Conservation (phyloP, 2,329 filamentous ascomycete genomes). For the Piedraia hortae region DNA sequence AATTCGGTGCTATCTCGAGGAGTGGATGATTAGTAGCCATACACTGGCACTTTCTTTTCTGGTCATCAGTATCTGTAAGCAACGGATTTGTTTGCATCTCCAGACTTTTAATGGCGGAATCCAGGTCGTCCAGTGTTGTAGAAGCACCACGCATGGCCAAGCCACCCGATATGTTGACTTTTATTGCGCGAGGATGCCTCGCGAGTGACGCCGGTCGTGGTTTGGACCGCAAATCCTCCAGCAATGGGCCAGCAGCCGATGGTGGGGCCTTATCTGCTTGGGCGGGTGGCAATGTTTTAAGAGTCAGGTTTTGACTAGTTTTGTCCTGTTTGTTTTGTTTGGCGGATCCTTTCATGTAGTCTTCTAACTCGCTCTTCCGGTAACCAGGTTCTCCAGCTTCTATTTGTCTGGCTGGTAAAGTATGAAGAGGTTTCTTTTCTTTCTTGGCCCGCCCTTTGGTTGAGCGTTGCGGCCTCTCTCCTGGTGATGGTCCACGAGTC, state of each 20-base stretch:
- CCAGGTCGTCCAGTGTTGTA: conserved; percentile 37
- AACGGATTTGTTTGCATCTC: conserved; percentile 81
- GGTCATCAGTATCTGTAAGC: conserved; percentile 22
- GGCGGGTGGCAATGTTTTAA: too few relatives aligned
- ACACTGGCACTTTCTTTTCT: conserved; percentile 52
- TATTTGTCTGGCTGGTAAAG: conserved; percentile 15
- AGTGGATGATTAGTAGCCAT: conserved; percentile 70
- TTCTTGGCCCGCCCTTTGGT: conserved; percentile 10
- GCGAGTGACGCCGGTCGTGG: too few relatives aligned
- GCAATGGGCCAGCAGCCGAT: conserved; percentile 46
- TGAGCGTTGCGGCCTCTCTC: conserved; percentile 1
- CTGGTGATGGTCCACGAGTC: conserved; percentile 1
- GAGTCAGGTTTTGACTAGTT: too few relatives aligned
- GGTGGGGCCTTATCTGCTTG: too few relatives aligned
- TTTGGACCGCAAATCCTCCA: too few relatives aligned
- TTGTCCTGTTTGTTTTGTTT: conserved; percentile 13
- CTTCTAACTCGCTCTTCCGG: conserved; percentile 43
- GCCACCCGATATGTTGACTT: conserved; percentile 47
- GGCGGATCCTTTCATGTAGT: conserved; percentile 37
- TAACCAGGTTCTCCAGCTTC: too few relatives aligned
- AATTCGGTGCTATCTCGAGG: conserved; percentile 78
- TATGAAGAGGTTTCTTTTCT: conserved; percentile 16
- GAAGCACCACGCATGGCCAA: conserved; percentile 61
- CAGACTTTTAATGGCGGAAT: conserved; percentile 59
- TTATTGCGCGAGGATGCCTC: too few relatives aligned